Percentiles rank a stretch among this genome's conserved stretches.
These are phyloP conservation scores for Trichophyton benhamiae DNA, from an alignment of 2,329 filamentous ascomycete genomes.

Conservation along the genomic window DNA sequence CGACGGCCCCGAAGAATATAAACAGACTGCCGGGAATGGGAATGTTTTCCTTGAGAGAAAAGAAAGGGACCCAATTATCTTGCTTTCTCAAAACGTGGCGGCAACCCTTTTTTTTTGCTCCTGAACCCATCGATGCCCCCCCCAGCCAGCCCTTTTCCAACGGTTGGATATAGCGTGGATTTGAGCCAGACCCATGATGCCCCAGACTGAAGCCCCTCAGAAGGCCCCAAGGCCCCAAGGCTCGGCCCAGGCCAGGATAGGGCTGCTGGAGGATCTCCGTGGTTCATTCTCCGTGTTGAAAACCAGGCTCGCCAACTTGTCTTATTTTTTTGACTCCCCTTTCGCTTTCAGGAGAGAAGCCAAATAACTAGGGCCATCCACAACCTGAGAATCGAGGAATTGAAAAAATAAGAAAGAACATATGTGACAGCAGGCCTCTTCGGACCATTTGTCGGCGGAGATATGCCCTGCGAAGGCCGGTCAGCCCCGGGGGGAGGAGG, in stretches of 20 bases:
- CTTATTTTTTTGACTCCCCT: too few species aligned
- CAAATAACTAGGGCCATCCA: too few species aligned
- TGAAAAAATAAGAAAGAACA: too few species aligned
- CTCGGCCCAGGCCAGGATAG: not conserved
- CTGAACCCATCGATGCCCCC: not conserved
- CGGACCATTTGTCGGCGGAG: not conserved
- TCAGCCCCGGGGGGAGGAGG: not conserved
- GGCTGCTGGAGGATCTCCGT: not conserved
- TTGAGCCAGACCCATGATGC: not conserved
- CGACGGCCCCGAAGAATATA: not conserved
- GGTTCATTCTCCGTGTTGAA: not conserved
- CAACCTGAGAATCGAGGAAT: too few species aligned
- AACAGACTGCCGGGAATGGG: not conserved
- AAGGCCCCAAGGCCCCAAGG: too few species aligned
- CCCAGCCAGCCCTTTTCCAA: not conserved
- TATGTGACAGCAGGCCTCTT: not conserved
- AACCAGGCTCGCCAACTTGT: not conserved
- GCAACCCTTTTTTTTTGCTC: too few species aligned
- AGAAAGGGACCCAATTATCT: not conserved
- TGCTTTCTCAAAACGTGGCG: not conserved
- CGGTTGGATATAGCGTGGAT: not conserved
- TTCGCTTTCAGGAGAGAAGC: too few species aligned
- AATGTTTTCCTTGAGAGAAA: not conserved
- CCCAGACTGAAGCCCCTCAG: too few species aligned
- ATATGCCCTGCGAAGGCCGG: not conserved